phyloP scores from a whole-genome alignment of 371 early-diverging fungal genomes.

The Mortierella sp. region DNA sequence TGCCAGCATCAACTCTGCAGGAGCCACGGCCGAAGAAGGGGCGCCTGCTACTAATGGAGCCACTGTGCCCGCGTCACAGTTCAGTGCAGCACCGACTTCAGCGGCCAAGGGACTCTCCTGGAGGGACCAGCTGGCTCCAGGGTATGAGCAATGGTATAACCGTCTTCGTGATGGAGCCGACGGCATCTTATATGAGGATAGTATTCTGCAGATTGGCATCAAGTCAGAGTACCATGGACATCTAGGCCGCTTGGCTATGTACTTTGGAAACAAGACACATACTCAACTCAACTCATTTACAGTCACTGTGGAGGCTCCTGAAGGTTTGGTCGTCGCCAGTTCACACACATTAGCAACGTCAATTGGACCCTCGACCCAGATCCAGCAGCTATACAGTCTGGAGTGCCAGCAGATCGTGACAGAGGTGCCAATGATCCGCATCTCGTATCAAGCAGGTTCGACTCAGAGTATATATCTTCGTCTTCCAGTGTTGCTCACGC shows the following conservation, averaged over 20 bases:
- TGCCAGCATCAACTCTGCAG: constrained; percentile 21
- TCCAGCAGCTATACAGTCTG: constrained; percentile 80
- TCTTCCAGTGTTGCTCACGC: constrained; percentile 83
- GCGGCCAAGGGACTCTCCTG: constrained; percentile 26
- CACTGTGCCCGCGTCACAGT: constrained; percentile 2
- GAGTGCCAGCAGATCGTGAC: constrained; percentile 72
- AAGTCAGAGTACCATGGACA: constrained; percentile 90
- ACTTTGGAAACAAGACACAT: constrained; percentile 87
- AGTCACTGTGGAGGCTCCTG: constrained; percentile 53
- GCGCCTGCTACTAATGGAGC: constrained; percentile 4
- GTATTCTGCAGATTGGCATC: constrained; percentile 85
- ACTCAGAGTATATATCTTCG: constrained; percentile 66
- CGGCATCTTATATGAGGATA: constrained; percentile 93
- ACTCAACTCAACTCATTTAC: constrained; percentile 56
- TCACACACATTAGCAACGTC: constrained; percentile 58
- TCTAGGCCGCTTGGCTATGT: constrained; percentile 88
- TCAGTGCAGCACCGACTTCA: constrained; percentile 3
- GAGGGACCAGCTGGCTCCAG: constrained; percentile 59
- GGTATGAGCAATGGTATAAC: constrained; percentile 69
- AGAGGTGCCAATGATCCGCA: constrained; percentile 70
- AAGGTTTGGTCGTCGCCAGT: constrained; percentile 53
- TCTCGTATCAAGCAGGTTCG: constrained; percentile 71
- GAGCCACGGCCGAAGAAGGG: constrained; percentile 17
- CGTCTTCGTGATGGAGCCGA: constrained; percentile 72
- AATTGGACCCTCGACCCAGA: constrained; percentile 77